A percentile compares a stretch with the other conserved stretches of the same genome.
phyloP scores from a whole-genome alignment of 192 early-diverging fungal species.

The Pilaira anomala region DNA sequence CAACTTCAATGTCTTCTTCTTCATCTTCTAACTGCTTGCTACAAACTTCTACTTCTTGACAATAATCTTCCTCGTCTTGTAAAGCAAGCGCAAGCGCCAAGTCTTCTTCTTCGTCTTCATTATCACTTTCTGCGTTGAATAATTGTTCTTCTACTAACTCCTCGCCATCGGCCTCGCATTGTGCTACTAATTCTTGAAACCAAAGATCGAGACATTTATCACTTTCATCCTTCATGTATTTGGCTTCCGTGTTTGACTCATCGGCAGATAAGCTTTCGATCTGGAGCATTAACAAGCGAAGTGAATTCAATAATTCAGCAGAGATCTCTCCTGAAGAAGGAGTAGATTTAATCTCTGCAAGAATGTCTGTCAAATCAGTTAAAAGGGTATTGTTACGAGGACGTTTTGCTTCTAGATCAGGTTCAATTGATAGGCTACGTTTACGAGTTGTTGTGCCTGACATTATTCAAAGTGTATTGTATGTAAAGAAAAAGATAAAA shows the following conservation, averaged over 20 bases:
- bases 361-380: constrained; percentile 22
- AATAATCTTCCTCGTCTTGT: constrained; percentile 26
- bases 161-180: constrained; percentile 33
- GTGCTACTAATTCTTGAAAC: constrained; percentile 32
- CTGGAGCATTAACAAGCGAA: constrained; percentile 30
- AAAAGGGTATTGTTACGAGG: constrained; percentile 14
- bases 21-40: constrained; percentile 7
- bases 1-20: constrained; percentile 15
- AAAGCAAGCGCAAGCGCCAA: constrained; percentile 27
- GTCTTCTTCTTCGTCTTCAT: constrained; percentile 28
- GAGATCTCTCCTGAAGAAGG: constrained; percentile 32
- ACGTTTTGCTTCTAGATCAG: neutral
- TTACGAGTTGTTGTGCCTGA: neutral
- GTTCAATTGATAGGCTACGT: constrained; percentile 8
- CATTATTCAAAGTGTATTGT: too few relatives aligned
- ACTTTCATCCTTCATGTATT: constrained; percentile 27
- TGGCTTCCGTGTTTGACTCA: constrained; percentile 26
- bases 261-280: constrained; percentile 32
- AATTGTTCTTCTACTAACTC: neutral
- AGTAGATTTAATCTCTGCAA: constrained; percentile 31
- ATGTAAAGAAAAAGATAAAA: too few relatives aligned
- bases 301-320: constrained; percentile 25
- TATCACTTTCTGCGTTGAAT: constrained; percentile 5
- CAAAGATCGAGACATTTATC: constrained; percentile 31
- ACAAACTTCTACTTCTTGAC: constrained; percentile 25